A percentile compares a stretch with the other conserved stretches of the same genome.
These are phyloP conservation scores for Ilex paraguariensis DNA, from an alignment of 305 asterid genomes.

Conservation along the genomic window DNA sequence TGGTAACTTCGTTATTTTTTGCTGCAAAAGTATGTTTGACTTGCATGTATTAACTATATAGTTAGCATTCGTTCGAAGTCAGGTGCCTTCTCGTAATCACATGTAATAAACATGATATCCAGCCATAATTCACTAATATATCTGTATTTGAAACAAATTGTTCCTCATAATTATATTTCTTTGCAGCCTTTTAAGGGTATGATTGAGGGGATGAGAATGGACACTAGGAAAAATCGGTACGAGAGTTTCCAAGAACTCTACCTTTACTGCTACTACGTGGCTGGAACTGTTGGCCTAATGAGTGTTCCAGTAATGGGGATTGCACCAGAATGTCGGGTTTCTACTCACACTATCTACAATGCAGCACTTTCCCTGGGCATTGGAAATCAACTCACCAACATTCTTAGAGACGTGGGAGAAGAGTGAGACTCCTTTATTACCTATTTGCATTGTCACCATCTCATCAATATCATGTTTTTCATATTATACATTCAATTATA, in stretches of 20 bases:
- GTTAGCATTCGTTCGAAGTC: too few relatives aligned
- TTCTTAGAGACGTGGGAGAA: slow-evolving; percentile 81
- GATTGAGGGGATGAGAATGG: slow-evolving; percentile 94
- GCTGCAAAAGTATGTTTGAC: too few relatives aligned
- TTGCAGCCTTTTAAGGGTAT: slow-evolving; percentile 74
- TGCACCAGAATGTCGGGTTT: slow-evolving; percentile 52
- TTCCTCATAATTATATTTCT: too few relatives aligned
- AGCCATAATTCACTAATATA: too few relatives aligned
- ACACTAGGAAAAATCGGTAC: slow-evolving; percentile 52
- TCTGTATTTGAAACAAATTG: too few relatives aligned
- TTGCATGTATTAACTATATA: too few relatives aligned
- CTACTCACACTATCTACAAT: slow-evolving; percentile 47
- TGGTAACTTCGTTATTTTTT: too few relatives aligned
- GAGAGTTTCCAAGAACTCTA: slow-evolving; percentile 60
- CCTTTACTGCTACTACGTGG: slow-evolving; percentile 70
- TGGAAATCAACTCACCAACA: slow-evolving; percentile 74
- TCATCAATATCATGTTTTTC: too few relatives aligned
- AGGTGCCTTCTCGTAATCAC: too few relatives aligned
- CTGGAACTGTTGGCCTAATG: slow-evolving; percentile 83
- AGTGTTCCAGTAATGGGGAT: slow-evolving; percentile 87
- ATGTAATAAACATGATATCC: too few relatives aligned
- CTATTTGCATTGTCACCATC: too few relatives aligned
- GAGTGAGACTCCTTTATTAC: slow-evolving; percentile 38
- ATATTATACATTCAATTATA: too few relatives aligned
- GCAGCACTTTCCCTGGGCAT: slow-evolving; percentile 62